Base-by-base conservation (phyloP, 352 stramenopile genomes). In the Phytophthora cactorum region DNA sequence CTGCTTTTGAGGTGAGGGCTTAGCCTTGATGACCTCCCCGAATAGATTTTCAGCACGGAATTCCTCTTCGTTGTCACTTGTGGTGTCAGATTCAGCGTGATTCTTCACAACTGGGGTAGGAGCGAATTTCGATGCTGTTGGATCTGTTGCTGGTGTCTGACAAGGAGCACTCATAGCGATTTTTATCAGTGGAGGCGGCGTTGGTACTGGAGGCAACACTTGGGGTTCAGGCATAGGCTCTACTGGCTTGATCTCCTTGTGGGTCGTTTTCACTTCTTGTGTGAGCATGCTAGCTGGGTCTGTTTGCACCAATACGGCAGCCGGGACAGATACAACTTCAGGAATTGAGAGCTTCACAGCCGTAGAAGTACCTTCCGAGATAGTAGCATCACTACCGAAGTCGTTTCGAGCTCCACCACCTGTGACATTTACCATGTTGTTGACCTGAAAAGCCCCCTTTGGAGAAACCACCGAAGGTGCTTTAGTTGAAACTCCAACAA, bases 11-110 rank as follows among this genome's bases (percentile, higher is more conserved):
- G 43, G n/a, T 11, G 51, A 9, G 29, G 4, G 7, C 29, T 43
- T 5, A 31, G 52, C 36, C 15, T 32, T 58, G 52, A 70, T 59
- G 36, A 38, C 29, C 28, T 73, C 57, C 27, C 62, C 66, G 27
- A 78, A 78, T 14, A 78, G 56, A 32, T 53, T 72, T 34, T 64
- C 53, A 14, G 45, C 45, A 29, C 50, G 43, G 5, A 50, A 59
- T 28, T 65, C 58, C 10, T 70, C 62, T 47, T 70, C 58, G 15
- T 51, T 66, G 7, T 75, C 54, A 51, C 43, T 69, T 15, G 57
- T 45, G 3, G 58, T 70, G 10, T 45, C 25, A 1, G 47, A 59
- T 38, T 66, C 47, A 9, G 45, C 28, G 22, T 14, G 54, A 12
- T 51, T 46, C 43, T 50, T 64, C 1, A 60, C 17, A 36, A 44